Evolutionary conservation across 371 early-diverging fungal genomes (phyloP).

Genomic region (Nosema muscidifuracis): DNA sequence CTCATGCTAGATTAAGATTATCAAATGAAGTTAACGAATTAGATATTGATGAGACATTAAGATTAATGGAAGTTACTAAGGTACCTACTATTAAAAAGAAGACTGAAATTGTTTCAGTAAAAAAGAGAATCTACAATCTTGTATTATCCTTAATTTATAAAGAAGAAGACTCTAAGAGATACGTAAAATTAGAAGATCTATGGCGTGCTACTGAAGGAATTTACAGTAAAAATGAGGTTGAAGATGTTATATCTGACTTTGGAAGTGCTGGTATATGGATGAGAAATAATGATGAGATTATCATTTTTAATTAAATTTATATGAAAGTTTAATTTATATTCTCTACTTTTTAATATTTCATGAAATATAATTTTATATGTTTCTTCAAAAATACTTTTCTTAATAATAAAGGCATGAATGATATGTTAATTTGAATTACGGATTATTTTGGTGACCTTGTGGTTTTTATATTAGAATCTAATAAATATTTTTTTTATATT

Average conservation of each 20-base stretch:
- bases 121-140: slow-evolving; percentile 50
- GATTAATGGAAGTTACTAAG: slow-evolving; percentile 73
- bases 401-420: too few species aligned
- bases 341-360: too few species aligned
- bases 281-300: slow-evolving; percentile 46
- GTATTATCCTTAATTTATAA: slow-evolving; percentile 48
- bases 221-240: slow-evolving; percentile 44
- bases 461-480: too few species aligned
- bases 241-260: slow-evolving; percentile 55
- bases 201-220: slow-evolving; percentile 32
- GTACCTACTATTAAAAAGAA: slow-evolving; percentile 64
- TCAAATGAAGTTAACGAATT: slow-evolving; percentile 69
- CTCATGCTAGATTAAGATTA: slow-evolving; percentile 78
- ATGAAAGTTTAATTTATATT: too few species aligned
- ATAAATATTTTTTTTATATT: too few species aligned
- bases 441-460: too few species aligned
- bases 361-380: too few species aligned
- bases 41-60: slow-evolving; percentile 86
- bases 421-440: too few species aligned
- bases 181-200: slow-evolving; percentile 33
- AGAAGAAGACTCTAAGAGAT: slow-evolving; percentile 28
- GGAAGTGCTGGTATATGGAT: slow-evolving; percentile 50
- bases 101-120: slow-evolving; percentile 1
- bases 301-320: slow-evolving; percentile 52
- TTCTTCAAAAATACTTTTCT: too few species aligned